Evolutionary conservation across 805 yeast species (phyloP).

Genomic region (Ogataea glucozyma): DNA sequence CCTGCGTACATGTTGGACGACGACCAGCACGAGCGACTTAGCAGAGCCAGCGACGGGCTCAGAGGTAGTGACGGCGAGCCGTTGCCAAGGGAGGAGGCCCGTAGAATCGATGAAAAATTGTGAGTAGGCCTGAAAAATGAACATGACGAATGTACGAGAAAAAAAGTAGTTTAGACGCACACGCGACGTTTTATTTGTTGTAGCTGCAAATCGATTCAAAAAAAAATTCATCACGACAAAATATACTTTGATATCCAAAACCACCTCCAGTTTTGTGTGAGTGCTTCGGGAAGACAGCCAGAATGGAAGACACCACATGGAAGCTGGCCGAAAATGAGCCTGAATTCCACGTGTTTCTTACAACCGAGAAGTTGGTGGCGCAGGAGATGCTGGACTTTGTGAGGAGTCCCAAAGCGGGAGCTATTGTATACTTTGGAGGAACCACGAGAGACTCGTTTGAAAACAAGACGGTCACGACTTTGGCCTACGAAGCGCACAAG

Average conservation of each 20-base stretch:
- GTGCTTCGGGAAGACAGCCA: too few species aligned
- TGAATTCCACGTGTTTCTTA: constrained; percentile 9
- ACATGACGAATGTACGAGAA: too few species aligned
- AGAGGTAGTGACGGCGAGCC: constrained; percentile 9
- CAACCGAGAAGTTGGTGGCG: constrained; percentile 23
- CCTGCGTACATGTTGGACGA: constrained; percentile 64
- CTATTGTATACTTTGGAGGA: constrained; percentile 51
- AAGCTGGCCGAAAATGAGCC: neutral
- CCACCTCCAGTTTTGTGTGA: too few species aligned
- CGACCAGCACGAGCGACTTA: constrained; percentile 57
- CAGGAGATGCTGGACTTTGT: constrained; percentile 38
- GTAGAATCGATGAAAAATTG: constrained; percentile 17
- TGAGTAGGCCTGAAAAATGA: constrained; percentile 1
- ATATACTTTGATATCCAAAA: too few species aligned
- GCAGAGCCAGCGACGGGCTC: constrained; percentile 29
- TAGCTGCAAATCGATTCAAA: too few species aligned
- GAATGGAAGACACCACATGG: neutral
- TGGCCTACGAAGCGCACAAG: constrained; percentile 49
- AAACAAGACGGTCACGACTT: constrained; percentile 39
- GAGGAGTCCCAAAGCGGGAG: constrained; percentile 47
- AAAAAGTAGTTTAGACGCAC: too few species aligned
- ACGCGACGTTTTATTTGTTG: too few species aligned
- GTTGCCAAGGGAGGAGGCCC: constrained; percentile 6
- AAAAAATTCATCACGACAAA: too few species aligned
- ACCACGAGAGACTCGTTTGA: constrained; percentile 48